A percentile compares a stretch with the other conserved stretches of the same genome.
Evolutionary conservation across 106 monocot genomes (phyloP).

Genomic region (Dendrobium nobile): DNA sequence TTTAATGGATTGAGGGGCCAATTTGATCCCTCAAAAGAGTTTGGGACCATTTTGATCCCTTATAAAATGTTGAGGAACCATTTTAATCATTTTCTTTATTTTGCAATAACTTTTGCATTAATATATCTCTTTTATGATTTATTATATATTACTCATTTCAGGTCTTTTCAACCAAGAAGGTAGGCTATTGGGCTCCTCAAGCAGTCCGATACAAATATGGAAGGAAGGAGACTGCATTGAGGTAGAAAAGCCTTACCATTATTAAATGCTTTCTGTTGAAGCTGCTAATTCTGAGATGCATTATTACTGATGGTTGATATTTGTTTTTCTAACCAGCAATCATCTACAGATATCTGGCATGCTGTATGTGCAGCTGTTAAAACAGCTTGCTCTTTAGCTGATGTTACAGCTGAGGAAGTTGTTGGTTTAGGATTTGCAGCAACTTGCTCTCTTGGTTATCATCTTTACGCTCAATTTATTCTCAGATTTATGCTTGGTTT

Average conservation of each 20-base stretch:
- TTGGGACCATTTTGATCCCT: too few species aligned
- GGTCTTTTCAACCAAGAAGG: slow-evolving; percentile 74
- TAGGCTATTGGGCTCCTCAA: slow-evolving; percentile 65
- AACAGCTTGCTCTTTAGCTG: slow-evolving; percentile 52
- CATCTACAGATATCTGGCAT: slow-evolving; percentile 97
- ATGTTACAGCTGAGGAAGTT: slow-evolving; percentile 50
- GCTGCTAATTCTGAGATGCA: neutral
- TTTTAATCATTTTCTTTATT: neutral
- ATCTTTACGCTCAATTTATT: neutral
- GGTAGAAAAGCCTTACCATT: slow-evolving; percentile 28
- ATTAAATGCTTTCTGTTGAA: neutral
- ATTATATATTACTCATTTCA: slow-evolving; percentile 13
- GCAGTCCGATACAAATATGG: slow-evolving; percentile 99
- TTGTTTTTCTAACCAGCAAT: slow-evolving; percentile 65
- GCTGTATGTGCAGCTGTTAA: slow-evolving; percentile 87
- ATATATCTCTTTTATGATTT: neutral
- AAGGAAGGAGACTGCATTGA: slow-evolving; percentile 79
- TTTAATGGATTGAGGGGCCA: too few species aligned
- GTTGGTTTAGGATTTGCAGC: slow-evolving; percentile 86
- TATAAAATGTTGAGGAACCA: too few species aligned
- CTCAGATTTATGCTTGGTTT: neutral
- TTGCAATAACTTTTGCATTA: neutral
- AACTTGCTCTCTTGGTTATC: slow-evolving; percentile 93
- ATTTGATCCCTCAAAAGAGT: too few species aligned
- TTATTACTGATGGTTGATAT: neutral